phyloP scores from a whole-genome alignment of 371 early-diverging fungal species.

The Rhizopus sp. region DNA sequence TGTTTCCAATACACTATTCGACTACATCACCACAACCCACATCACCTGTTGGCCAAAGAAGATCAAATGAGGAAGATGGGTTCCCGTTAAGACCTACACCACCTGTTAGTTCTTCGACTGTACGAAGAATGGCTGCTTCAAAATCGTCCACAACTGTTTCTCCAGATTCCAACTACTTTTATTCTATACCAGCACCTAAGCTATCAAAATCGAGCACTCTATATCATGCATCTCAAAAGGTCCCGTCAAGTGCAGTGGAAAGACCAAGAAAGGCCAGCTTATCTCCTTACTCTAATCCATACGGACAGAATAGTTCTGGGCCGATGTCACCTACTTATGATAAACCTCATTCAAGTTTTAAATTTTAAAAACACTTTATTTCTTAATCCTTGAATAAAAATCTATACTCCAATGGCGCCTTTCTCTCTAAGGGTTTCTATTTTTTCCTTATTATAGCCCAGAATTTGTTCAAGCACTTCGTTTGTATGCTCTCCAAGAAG shows the following conservation, averaged over 20 bases:
- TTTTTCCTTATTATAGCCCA: constrained; percentile 56
- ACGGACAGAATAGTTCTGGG: neutral
- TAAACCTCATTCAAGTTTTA: neutral
- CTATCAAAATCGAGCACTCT: neutral
- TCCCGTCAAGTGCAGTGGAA: neutral
- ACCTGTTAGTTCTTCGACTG: neutral
- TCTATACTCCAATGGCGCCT: constrained; percentile 36
- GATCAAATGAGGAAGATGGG: neutral
- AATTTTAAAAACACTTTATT: neutral
- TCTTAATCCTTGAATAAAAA: neutral
- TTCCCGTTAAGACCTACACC: neutral
- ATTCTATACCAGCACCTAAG: neutral
- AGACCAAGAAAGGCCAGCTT: constrained; percentile 1
- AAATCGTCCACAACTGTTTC: neutral
- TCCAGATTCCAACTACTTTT: neutral
- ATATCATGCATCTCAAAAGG: neutral
- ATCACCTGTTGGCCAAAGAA: neutral
- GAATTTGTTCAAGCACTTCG: constrained; percentile 64
- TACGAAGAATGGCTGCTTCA: neutral
- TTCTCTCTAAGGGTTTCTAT: constrained; percentile 38
- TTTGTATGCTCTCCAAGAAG: constrained; percentile 86
- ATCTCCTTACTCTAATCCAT: neutral
- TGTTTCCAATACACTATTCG: neutral
- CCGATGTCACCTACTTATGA: neutral
- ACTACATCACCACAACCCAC: neutral